Base-by-base conservation (phyloP, 23 red algal genomes). In the Gracilariopsis chorda region DNA sequence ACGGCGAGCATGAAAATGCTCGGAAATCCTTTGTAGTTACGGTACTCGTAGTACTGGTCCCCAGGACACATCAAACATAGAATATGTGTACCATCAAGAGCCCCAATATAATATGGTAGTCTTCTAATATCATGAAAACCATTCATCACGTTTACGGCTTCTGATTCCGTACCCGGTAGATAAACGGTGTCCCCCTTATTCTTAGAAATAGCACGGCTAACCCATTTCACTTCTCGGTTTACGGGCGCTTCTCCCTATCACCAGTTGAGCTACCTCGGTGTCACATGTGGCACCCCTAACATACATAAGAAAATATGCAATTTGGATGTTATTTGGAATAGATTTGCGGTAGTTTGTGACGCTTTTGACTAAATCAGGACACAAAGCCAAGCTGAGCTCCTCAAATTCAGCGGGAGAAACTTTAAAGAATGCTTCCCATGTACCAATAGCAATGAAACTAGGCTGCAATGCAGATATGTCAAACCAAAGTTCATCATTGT, bases 61-160 rank as follows among this genome's bases (percentile, higher is more conserved):
- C 43, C 33, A 1, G 58, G 57, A 25, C 51, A 62, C 27, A 45
- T 36, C 1, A 33, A 56, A n/a, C 33, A 84, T 1, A 4, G 12
- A 43, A 84, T 67, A 44, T 84, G 80, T 4, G 80, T 47, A 7
- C 80, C 80, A 7, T 67, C 51, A 6, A 84, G 37, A 36, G 80
- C 83, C 0, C 45, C 68, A 3, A 55, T 41, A 33, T 64, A 88
- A 47, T 88, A 88, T 4, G 83, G 63, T 1, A 88, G 29, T 1
- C 60, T 64, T 4, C 34, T 7, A 9, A 88, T 57, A 42, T 46
- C 19, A 19, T 76, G n/a, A 74, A 88, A 71, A 8, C 83, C 62
- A 33, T 88, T 20, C 63, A 88, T 88, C 35, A 51, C 52, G 2
- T 17, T 23, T 3, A 16, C 53, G 5, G 61, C 25, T 56, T 62